A percentile compares a stretch with the other conserved stretches of the same genome.
phyloP scores from a whole-genome alignment of 2,329 filamentous ascomycete species.

The Eurotiales sp. region DNA sequence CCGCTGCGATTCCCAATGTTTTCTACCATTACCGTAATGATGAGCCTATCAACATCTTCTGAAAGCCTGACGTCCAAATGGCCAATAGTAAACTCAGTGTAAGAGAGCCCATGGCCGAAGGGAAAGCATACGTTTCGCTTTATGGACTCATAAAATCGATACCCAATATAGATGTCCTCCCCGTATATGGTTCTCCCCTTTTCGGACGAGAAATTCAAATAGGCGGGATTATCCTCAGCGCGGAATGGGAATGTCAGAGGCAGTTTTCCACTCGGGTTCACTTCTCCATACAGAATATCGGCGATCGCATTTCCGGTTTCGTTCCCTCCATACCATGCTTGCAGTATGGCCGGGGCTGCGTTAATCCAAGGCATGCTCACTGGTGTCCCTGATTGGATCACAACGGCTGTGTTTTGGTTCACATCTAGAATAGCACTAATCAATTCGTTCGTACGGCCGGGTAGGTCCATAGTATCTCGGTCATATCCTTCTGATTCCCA shows the following conservation, averaged over 20 bases:
- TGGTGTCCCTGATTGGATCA: conserved; percentile 74
- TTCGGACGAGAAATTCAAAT: conserved; percentile 69
- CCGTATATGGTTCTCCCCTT: conserved; percentile 69
- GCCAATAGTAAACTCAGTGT: conserved; percentile 63
- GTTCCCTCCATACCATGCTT: conserved; percentile 82
- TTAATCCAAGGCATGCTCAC: conserved; percentile 48
- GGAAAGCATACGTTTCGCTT: conserved; percentile 64
- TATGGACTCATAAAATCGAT: conserved; percentile 72
- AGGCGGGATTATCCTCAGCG: conserved; percentile 68
- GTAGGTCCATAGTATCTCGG: conserved; percentile 55
- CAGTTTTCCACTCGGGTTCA: conserved; percentile 71
- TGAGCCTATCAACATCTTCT: conserved; percentile 45
- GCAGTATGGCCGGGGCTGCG: conserved; percentile 56
- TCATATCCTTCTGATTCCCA: conserved; percentile 75
- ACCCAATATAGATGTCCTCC: conserved; percentile 77
- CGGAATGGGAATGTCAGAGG: conserved; percentile 67
- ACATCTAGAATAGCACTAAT: conserved; percentile 61
- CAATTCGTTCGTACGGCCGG: conserved; percentile 52
- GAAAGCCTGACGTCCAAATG: conserved; percentile 37
- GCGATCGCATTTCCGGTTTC: conserved; percentile 78
- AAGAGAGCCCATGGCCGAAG: conserved; percentile 76
- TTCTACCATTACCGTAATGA: conserved; percentile 43
- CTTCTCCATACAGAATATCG: conserved; percentile 70
- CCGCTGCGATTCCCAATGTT: conserved; percentile 54
- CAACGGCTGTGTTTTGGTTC: conserved; percentile 67